These are phyloP conservation scores for Glomus cerebriforme DNA, from an alignment of 192 early-diverging fungal genomes.

Conservation along the genomic window DNA sequence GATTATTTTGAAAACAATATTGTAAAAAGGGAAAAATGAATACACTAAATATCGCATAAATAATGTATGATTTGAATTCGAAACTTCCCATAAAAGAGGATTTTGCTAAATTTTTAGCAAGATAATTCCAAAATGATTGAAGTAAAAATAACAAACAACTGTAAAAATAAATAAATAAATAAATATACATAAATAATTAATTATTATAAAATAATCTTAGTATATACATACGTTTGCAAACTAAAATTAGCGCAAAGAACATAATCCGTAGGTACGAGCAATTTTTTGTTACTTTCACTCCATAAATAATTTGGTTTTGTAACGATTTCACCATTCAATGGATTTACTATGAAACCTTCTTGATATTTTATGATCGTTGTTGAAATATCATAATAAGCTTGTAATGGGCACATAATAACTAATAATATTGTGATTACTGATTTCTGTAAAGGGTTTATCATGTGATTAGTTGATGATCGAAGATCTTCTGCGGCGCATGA, in stretches of 20 bases:
- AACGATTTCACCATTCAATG: conserved; percentile 33
- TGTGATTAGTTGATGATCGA: background rate
- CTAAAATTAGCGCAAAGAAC: conserved; percentile 43
- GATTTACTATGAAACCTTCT: conserved; percentile 38
- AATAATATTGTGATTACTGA: conserved; percentile 20
- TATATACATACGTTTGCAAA: conserved; percentile 43
- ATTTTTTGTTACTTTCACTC: conserved; percentile 32
- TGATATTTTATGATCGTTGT: conserved; percentile 39
- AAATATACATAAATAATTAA: background rate
- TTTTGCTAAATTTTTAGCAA: conserved; percentile 44
- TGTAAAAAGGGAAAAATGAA: conserved; percentile 43
- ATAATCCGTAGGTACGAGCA: conserved; percentile 35
- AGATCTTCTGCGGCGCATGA: background rate
- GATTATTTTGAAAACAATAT: conserved; percentile 33
- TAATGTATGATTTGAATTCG: conserved; percentile 48
- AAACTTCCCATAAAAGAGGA: conserved; percentile 45
- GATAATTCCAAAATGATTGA: conserved; percentile 51
- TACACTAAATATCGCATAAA: conserved; percentile 39
- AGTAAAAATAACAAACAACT: conserved; percentile 44
- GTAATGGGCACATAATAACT: conserved; percentile 10
- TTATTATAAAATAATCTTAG: background rate
- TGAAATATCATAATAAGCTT: conserved; percentile 30
- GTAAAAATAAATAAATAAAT: background rate
- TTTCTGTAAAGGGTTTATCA: conserved; percentile 12
- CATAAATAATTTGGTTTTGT: conserved; percentile 32